These are phyloP conservation scores for Zhuliangozyma blackwelliae DNA, from an alignment of 1,139 yeast species.

Conservation along the genomic window DNA sequence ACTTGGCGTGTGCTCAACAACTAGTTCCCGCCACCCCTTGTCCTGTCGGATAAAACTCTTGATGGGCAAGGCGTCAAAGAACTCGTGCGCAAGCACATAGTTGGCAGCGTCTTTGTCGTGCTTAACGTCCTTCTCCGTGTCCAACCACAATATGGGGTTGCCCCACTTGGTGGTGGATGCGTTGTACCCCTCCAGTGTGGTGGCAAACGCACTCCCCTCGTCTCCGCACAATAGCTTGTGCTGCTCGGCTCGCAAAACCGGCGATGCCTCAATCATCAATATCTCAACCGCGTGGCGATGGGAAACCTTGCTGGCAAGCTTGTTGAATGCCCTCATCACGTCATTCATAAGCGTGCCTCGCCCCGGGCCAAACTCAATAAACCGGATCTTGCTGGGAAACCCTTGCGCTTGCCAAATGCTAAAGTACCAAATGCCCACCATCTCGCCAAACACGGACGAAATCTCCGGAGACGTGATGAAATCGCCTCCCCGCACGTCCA, in stretches of 20 bases:
- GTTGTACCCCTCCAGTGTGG: slow-evolving; percentile 29
- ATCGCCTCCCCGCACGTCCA: slow-evolving; percentile 62
- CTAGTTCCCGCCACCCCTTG: slow-evolving; percentile 73
- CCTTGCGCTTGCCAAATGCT: slow-evolving; percentile 59
- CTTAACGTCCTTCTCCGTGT: slow-evolving; percentile 55
- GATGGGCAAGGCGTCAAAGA: slow-evolving; percentile 83
- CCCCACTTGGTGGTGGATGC: slow-evolving; percentile 50
- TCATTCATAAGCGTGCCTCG: slow-evolving; percentile 77
- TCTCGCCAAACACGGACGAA: slow-evolving; percentile 83
- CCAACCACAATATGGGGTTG: slow-evolving; percentile 61
- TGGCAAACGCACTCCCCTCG: slow-evolving; percentile 12
- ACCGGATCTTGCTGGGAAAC: slow-evolving; percentile 43
- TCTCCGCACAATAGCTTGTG: slow-evolving; percentile 45
- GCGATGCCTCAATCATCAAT: slow-evolving; percentile 69
- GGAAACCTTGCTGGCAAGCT: slow-evolving; percentile 28
- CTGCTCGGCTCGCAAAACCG: slow-evolving; percentile 58
- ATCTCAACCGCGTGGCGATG: slow-evolving; percentile 33
- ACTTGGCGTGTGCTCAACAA: slow-evolving; percentile 53
- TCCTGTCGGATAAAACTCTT: slow-evolving; percentile 60
- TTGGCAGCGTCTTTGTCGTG: slow-evolving; percentile 38
- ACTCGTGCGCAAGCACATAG: slow-evolving; percentile 77
- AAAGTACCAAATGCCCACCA: slow-evolving; percentile 72
- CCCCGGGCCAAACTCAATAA: slow-evolving; percentile 91
- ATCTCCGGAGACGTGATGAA: slow-evolving; percentile 86
- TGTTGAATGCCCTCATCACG: slow-evolving; percentile 45